A percentile compares a stretch with the other conserved stretches of the same genome.
Conservation (phyloP, 2,329 filamentous ascomycete genomes). For the Nothomitra cinnamomea region DNA sequence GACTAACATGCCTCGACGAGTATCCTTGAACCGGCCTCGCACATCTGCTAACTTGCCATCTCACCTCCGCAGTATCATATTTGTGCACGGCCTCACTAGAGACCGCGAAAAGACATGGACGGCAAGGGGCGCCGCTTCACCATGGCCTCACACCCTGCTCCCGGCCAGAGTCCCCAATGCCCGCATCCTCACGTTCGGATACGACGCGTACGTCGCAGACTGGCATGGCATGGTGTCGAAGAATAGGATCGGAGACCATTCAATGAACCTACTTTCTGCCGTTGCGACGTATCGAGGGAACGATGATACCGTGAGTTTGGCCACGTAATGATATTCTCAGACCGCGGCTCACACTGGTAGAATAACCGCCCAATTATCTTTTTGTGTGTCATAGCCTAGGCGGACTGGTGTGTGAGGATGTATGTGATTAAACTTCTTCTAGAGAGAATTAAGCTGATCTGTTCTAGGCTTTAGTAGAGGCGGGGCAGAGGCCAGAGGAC, state of each 20-base stretch:
- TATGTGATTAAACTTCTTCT: conserved; percentile 8
- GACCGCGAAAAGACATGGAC: conserved; percentile 25
- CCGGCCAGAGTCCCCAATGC: neutral
- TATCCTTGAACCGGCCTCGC: conserved; percentile 2
- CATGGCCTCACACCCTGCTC: conserved; percentile 7
- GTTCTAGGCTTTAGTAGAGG: conserved; percentile 13
- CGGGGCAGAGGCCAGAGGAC: conserved; percentile 13
- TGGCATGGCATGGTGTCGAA: conserved; percentile 15
- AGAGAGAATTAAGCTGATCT: neutral
- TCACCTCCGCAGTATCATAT: conserved; percentile 17
- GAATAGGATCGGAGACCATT: conserved; percentile 17
- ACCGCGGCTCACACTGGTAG: conserved; percentile 8
- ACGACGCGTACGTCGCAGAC: conserved; percentile 5
- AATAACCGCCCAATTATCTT: conserved; percentile 8
- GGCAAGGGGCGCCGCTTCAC: conserved; percentile 12
- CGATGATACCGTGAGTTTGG: conserved; percentile 14
- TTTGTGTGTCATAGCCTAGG: conserved; percentile 15
- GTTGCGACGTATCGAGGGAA: conserved; percentile 15
- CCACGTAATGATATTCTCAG: conserved; percentile 2
- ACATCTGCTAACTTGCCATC: neutral
- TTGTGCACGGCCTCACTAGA: conserved; percentile 26
- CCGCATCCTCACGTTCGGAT: conserved; percentile 8
- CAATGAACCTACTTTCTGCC: conserved; percentile 16
- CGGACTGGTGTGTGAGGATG: conserved; percentile 17
- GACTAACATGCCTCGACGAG: neutral